Evolutionary conservation across 1,139 yeast species (phyloP), one percentile per base, ranked within the genome.

Genomic region (Kurtzmaniella quercitrusa): DNA sequence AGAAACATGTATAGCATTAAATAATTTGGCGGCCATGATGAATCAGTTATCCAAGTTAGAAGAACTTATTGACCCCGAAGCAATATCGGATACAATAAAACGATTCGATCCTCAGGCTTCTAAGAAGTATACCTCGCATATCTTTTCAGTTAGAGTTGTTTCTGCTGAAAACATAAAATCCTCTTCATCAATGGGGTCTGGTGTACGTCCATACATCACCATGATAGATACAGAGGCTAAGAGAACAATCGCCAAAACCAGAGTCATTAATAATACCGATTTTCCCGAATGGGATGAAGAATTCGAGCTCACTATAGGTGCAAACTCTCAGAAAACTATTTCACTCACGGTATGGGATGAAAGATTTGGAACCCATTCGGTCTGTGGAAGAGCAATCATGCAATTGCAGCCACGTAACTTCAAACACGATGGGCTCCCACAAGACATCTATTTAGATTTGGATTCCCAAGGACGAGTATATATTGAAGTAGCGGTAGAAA

Each of bases 261-360:
- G 89, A 54, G 75, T 83, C 0, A 69, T 86, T 8, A 70, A 73
- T 38, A 79, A 78, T 45, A 79, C 82, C 5, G 65, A 77, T 31
- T 82, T 82, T 53, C 97, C 98, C 0, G 80, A 77, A 21, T 93
- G 96, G 95, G 88, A 88, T 55, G 97, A 93, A 66, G 87, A 84
- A 45, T 85, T 87, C 58, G 96, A 90, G 57, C 62, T 86, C 34
- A 68, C 70, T 3, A 52, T 69, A 12, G 60, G 66, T 3, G 74
- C 77, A 2, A 63, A 70, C 39, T 66, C 77, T 1, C 47, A 60
- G 2, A 55, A 70, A 15, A 68, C 77, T 1, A 55, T 87, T 1
- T 74, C 80, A 0, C 75, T 80, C 1, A 82, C 86, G 1, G 81
- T 88, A 0, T 89, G 96, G 96, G 87, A 84, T 56, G 85, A 80